phyloP scores from a whole-genome alignment of 192 early-diverging fungal genomes.

The Dissophora globulifera region DNA sequence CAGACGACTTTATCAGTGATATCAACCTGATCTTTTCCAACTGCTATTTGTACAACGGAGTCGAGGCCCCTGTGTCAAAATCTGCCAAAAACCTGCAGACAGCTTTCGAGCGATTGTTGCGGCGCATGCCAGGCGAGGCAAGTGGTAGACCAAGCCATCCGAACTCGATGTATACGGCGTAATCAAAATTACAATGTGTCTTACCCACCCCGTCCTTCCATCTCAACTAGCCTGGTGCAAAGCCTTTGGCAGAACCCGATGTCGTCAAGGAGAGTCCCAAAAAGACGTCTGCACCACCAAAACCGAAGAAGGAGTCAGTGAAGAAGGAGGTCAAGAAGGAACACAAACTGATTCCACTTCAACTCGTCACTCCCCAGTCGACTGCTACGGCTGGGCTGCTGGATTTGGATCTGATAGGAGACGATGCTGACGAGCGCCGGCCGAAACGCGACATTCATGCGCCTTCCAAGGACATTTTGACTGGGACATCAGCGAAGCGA shows the following conservation, averaged over 20 bases:
- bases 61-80: slow-evolving; percentile 71
- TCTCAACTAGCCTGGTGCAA: slow-evolving; percentile 4
- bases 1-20: slow-evolving; percentile 76
- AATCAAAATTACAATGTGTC: too few species aligned
- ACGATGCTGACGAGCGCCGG: slow-evolving; percentile 59
- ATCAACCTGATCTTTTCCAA: slow-evolving; percentile 81
- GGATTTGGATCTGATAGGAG: not conserved
- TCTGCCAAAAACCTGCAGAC: slow-evolving; percentile 75
- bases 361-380: slow-evolving; percentile 15
- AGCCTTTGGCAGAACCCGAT: not conserved
- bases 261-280: slow-evolving; percentile 16
- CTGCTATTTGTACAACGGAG: slow-evolving; percentile 86
- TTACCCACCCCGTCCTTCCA: not conserved
- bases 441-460: slow-evolving; percentile 77
- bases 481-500: slow-evolving; percentile 14
- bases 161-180: too few species aligned
- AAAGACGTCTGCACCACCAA: slow-evolving; percentile 18
- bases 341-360: slow-evolving; percentile 20
- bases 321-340: slow-evolving; percentile 47
- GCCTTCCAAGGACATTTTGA: slow-evolving; percentile 55
- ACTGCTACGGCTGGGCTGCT: slow-evolving; percentile 1
- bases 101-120: slow-evolving; percentile 73
- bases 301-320: slow-evolving; percentile 30
- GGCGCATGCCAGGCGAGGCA: slow-evolving; percentile 76
- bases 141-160: not conserved